These are phyloP conservation scores for Plectosphaerella sp. DNA, from an alignment of 2,329 filamentous ascomycete species.

Conservation along the genomic window DNA sequence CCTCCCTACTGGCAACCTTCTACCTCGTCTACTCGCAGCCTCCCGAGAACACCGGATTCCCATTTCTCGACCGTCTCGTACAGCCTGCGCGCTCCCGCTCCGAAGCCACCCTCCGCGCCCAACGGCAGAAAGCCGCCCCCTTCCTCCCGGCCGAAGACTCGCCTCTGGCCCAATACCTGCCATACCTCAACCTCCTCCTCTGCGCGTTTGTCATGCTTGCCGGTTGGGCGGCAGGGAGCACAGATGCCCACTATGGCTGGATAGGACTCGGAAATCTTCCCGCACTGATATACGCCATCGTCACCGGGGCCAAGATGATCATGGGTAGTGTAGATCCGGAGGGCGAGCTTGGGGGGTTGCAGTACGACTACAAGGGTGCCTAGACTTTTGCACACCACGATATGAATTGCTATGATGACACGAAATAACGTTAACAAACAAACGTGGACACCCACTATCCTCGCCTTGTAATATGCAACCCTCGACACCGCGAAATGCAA, in stretches of 20 bases:
- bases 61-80: conserved; percentile 8
- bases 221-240: conserved; percentile 18
- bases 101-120: conserved; percentile 5
- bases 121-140: conserved; percentile 4
- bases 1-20: conserved; percentile 44
- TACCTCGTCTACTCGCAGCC: conserved; percentile 59
- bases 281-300: conserved; percentile 53
- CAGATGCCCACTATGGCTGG: conserved; percentile 20
- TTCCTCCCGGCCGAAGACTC: conserved; percentile 6
- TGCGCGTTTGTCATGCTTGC: conserved; percentile 39
- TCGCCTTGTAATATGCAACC: too few relatives aligned
- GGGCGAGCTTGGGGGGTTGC: conserved; percentile 55
- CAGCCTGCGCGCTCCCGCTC: conserved; percentile 4
- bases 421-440: neutral
- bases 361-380: conserved; percentile 65
- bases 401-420: too few relatives aligned
- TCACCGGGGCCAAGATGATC: conserved; percentile 58
- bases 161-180: conserved; percentile 40
- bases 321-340: conserved; percentile 67
- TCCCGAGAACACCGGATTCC: conserved; percentile 30
- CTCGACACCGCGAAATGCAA: too few relatives aligned
- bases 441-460: too few relatives aligned
- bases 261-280: conserved; percentile 47
- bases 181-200: conserved; percentile 47
- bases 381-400: conserved; percentile 21